Conservation (phyloP, 73 alveolate genomes). For the Paramecium sonneborni region DNA sequence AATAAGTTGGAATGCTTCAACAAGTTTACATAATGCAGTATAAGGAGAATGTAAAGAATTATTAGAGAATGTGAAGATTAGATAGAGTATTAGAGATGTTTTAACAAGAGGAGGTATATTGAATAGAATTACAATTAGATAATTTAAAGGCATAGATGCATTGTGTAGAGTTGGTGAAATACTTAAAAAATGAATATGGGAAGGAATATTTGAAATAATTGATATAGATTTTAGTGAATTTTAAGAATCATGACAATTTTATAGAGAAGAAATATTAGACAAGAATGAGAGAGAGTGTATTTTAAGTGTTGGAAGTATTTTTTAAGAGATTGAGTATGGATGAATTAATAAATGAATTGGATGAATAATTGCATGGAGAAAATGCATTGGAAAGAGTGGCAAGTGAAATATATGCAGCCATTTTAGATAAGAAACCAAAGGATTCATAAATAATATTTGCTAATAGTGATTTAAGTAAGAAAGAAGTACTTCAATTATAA, state of each 20-base stretch:
- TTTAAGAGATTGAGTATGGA: background rate
- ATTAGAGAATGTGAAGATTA: background rate
- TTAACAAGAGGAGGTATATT: background rate
- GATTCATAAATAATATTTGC: background rate
- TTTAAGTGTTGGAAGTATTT: background rate
- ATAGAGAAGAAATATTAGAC: constrained; percentile 18
- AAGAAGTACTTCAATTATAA: background rate
- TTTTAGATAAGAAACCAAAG: background rate
- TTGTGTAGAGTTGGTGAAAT: constrained; percentile 22
- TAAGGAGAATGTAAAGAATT: background rate
- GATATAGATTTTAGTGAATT: background rate
- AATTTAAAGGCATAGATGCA: constrained; percentile 48
- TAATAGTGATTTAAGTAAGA: background rate
- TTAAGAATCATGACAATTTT: constrained; percentile 27
- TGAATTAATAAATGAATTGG: background rate
- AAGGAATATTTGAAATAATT: background rate
- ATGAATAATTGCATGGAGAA: background rate
- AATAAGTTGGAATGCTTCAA: constrained; percentile 49
- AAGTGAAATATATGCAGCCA: background rate
- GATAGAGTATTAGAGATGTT: background rate
- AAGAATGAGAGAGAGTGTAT: background rate
- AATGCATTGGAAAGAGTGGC: background rate
- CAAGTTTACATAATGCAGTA: constrained; percentile 33
- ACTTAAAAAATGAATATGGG: background rate
- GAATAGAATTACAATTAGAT: background rate